Conservation (phyloP, 106 monocot genomes). For the Chionographis japonica region DNA sequence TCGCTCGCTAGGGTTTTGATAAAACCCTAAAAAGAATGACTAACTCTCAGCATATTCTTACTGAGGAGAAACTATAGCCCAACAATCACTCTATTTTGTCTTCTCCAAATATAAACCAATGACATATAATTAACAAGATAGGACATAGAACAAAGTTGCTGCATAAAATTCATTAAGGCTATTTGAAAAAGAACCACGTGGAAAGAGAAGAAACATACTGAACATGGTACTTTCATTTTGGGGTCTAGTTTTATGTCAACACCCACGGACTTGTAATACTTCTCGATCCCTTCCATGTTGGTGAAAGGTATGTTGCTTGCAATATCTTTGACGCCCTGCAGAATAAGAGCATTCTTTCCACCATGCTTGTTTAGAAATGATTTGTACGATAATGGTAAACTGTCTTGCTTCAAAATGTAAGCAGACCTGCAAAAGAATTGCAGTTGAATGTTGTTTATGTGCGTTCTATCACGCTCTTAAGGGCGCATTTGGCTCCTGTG, state of each 20-base stretch:
- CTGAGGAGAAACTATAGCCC: too few relatives aligned
- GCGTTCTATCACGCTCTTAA: background rate
- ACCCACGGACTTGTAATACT: slow-evolving; percentile 70
- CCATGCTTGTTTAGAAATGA: slow-evolving; percentile 98
- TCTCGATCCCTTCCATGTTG: slow-evolving; percentile 62
- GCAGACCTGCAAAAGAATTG: slow-evolving; percentile 52
- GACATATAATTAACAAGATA: background rate
- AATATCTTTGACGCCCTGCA: slow-evolving; percentile 59
- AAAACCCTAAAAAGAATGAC: too few relatives aligned
- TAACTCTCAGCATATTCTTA: too few relatives aligned
- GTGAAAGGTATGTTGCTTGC: slow-evolving; percentile 44
- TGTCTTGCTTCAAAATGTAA: slow-evolving; percentile 94
- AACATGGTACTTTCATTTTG: slow-evolving; percentile 89
- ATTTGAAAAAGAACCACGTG: background rate
- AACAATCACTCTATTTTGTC: too few relatives aligned
- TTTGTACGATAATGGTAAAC: slow-evolving; percentile 79
- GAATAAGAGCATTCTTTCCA: slow-evolving; percentile 69
- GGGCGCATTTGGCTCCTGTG: too few relatives aligned
- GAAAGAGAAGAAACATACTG: slow-evolving; percentile 48
- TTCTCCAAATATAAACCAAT: too few relatives aligned
- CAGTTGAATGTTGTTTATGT: background rate
- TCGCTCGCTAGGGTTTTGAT: too few relatives aligned
- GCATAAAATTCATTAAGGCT: background rate
- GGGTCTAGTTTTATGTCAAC: slow-evolving; percentile 78
- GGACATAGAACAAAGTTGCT: background rate